These are phyloP conservation scores for Aureobasidium pullulans DNA, from an alignment of 2,329 filamentous ascomycete genomes.

Conservation along the genomic window DNA sequence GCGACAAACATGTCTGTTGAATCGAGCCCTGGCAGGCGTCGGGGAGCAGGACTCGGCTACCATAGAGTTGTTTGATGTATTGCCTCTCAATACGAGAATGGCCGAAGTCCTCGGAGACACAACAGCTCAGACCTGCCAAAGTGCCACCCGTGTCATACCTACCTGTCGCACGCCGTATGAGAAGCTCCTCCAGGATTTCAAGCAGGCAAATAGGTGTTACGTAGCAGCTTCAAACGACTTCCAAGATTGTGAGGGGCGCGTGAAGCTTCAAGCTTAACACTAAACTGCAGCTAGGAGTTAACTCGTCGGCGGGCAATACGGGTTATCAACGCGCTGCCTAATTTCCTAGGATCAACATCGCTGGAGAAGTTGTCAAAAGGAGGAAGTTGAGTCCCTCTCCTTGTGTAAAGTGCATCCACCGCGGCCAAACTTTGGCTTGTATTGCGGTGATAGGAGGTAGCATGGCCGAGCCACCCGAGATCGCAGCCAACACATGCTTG, in stretches of 20 bases:
- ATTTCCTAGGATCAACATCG: background rate
- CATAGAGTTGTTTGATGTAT: background rate
- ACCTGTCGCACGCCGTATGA: background rate
- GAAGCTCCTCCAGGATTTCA: background rate
- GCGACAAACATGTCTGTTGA: too few species aligned
- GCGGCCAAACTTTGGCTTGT: background rate
- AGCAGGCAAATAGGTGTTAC: background rate
- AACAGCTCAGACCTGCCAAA: background rate
- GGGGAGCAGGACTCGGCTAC: background rate
- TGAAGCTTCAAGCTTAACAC: background rate
- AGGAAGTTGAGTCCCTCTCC: background rate
- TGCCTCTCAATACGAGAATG: background rate
- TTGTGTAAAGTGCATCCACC: background rate
- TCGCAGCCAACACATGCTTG: background rate
- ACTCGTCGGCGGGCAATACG: too few species aligned
- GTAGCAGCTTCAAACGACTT: background rate
- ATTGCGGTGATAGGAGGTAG: background rate
- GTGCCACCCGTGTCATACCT: conserved; percentile 2
- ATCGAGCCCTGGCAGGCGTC: too few species aligned
- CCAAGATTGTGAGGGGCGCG: background rate
- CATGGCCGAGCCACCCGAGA: background rate
- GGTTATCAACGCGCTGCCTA: background rate
- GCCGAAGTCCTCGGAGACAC: background rate
- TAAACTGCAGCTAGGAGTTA: background rate
- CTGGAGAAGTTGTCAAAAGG: background rate